A percentile compares a stretch with the other conserved stretches of the same genome.
These are phyloP conservation scores for Piper betle DNA, from an alignment of 164 flowering plant species.

Conservation along the genomic window DNA sequence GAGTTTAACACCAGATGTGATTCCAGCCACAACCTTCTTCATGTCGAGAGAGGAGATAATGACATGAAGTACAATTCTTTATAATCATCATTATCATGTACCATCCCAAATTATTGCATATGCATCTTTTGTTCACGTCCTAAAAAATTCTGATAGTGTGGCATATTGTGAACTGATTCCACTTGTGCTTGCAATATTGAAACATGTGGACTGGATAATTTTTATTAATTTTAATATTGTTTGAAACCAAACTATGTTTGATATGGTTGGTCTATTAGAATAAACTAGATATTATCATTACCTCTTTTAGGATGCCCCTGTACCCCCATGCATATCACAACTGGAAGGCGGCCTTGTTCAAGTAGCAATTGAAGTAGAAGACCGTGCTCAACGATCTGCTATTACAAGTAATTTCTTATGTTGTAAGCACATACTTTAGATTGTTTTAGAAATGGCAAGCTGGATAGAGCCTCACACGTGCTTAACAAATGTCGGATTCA, in stretches of 20 bases:
- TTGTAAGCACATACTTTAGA: too few species aligned
- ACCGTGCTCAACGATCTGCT: slow-evolving; percentile 95
- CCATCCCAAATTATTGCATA: too few species aligned
- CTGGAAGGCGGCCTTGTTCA: slow-evolving; percentile 98
- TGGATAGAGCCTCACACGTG: too few species aligned
- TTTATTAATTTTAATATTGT: neutral
- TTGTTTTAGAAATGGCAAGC: too few species aligned
- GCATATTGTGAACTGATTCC: neutral
- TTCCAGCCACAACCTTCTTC: too few species aligned
- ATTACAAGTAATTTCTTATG: slow-evolving; percentile 53
- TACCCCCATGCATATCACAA: slow-evolving; percentile 97
- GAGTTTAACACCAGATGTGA: too few species aligned
- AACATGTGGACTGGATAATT: neutral
- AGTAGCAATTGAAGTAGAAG: slow-evolving; percentile 98
- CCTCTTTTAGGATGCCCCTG: slow-evolving; percentile 77
- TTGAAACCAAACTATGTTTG: neutral
- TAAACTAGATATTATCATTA: neutral
- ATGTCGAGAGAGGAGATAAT: too few species aligned
- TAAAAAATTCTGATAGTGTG: neutral
- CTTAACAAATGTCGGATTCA: too few species aligned
- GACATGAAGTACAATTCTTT: too few species aligned
- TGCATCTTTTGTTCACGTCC: neutral
- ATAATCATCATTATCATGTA: too few species aligned
- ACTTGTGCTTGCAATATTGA: neutral
- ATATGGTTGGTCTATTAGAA: neutral